These are phyloP conservation scores for Rubia occidens DNA, from an alignment of 305 asterid genomes.

Conservation along the genomic window DNA sequence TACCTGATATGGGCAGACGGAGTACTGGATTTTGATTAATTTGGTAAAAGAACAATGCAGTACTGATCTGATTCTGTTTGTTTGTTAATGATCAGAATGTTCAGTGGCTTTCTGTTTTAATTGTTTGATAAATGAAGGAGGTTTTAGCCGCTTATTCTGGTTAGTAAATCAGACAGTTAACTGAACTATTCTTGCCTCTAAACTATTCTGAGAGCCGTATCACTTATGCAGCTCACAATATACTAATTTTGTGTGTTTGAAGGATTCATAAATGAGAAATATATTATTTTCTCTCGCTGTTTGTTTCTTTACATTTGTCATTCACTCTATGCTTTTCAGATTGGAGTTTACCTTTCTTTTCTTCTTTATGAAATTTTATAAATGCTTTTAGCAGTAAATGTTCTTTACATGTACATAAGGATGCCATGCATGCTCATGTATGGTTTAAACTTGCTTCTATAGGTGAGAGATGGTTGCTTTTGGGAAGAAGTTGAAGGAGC, in stretches of 20 bases:
- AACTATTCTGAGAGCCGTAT: neutral
- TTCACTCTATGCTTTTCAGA: slow-evolving; percentile 1
- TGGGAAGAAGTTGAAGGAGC: slow-evolving; percentile 90
- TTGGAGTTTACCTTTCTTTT: neutral
- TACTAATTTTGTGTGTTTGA: neutral
- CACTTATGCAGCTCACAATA: slow-evolving; percentile 5
- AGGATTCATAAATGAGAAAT: neutral
- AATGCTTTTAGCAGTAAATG: neutral
- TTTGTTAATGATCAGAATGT: slow-evolving; percentile 15
- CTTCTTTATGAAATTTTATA: neutral
- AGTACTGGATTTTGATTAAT: neutral
- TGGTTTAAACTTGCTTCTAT: slow-evolving; percentile 17
- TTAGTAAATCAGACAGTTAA: slow-evolving; percentile 7
- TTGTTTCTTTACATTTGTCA: neutral
- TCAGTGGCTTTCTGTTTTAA: neutral
- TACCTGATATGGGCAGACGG: neutral
- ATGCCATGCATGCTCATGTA: slow-evolving; percentile 16
- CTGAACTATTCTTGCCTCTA: slow-evolving; percentile 10
- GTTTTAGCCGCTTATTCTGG: neutral
- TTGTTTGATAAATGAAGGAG: slow-evolving; percentile 10
- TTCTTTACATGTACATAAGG: neutral
- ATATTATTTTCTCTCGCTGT: neutral
- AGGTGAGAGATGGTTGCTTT: slow-evolving; percentile 83
- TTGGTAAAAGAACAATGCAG: neutral
- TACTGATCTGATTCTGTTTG: slow-evolving; percentile 2